phyloP scores from a whole-genome alignment of 208 protist genomes.

The Crithidia fasciculata region DNA sequence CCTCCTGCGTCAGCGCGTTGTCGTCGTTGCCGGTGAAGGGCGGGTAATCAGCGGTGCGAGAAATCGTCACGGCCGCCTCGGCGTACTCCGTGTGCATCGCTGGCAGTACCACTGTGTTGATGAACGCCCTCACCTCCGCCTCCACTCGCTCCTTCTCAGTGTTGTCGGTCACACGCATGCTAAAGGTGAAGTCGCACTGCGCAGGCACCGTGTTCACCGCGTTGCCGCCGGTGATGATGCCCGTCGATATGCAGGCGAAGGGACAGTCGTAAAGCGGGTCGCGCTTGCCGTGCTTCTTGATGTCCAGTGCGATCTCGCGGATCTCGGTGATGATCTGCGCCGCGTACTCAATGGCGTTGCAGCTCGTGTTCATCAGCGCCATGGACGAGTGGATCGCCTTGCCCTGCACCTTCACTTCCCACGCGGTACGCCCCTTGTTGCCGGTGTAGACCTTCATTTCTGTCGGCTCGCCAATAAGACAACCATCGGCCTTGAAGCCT shows the following conservation, averaged over 20 bases:
- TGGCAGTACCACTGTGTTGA: constrained; percentile 25
- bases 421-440: constrained; percentile 40
- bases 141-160: constrained; percentile 17
- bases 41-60: neutral
- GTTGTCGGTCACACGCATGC: constrained; percentile 33
- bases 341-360: constrained; percentile 50
- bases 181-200: constrained; percentile 43
- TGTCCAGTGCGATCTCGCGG: constrained; percentile 31
- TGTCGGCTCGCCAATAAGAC: constrained; percentile 15
- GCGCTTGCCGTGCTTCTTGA: constrained; percentile 29
- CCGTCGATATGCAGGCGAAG: constrained; percentile 34
- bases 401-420: constrained; percentile 38
- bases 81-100: constrained; percentile 39
- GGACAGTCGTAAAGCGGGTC: constrained; percentile 31
- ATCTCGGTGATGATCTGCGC: constrained; percentile 52
- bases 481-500: constrained; percentile 36
- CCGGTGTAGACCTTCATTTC: constrained; percentile 35
- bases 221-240: constrained; percentile 47
- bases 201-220: constrained; percentile 56
- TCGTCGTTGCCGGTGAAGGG: constrained; percentile 1
- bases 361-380: constrained; percentile 49
- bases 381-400: constrained; percentile 59
- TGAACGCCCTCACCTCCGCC: constrained; percentile 30
- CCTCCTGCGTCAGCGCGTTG: neutral
- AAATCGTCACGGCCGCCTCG: constrained; percentile 23